phyloP scores from a whole-genome alignment of 345 rosid species.

The Hypericum perforatum region DNA sequence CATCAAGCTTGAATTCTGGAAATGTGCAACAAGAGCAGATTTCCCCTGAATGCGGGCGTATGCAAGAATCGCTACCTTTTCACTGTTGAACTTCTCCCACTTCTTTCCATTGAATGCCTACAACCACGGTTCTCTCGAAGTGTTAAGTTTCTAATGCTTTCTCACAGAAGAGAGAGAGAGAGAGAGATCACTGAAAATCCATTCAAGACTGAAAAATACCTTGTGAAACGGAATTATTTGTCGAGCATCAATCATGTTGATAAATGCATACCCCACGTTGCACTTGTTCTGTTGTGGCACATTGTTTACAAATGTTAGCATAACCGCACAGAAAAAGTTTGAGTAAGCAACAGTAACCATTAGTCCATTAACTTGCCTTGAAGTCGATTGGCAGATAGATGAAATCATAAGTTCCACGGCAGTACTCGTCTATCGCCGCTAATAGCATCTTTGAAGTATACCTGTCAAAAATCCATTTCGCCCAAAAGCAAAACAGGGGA shows the following conservation, averaged over 20 bases:
- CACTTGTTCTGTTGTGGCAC: conserved; percentile 56
- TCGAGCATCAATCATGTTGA: conserved; percentile 70
- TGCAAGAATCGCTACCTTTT: conserved; percentile 79
- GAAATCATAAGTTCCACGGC: conserved; percentile 70
- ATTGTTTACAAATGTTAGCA: background rate
- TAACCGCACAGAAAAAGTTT: background rate
- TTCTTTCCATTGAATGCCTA: conserved; percentile 86
- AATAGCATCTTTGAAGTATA: conserved; percentile 81
- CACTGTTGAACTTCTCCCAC: conserved; percentile 91
- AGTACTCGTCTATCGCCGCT: conserved; percentile 69
- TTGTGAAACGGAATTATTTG: conserved; percentile 64
- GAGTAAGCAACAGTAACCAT: background rate
- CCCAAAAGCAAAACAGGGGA: conserved; percentile 1
- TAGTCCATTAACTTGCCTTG: conserved; percentile 38
- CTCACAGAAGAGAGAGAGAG: too few relatives aligned
- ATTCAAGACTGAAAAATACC: conserved; percentile 29
- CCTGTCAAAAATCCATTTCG: conserved; percentile 27
- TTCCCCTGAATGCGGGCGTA: conserved; percentile 88
- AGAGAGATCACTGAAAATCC: too few relatives aligned
- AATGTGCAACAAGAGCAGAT: conserved; percentile 79
- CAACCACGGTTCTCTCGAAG: background rate
- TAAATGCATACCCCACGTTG: conserved; percentile 89
- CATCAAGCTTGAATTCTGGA: conserved; percentile 90
- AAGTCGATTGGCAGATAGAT: conserved; percentile 77
- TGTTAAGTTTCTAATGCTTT: background rate